Base-by-base conservation (phyloP, 129 eudicot species). In the Centrapalus pauciflorus region DNA sequence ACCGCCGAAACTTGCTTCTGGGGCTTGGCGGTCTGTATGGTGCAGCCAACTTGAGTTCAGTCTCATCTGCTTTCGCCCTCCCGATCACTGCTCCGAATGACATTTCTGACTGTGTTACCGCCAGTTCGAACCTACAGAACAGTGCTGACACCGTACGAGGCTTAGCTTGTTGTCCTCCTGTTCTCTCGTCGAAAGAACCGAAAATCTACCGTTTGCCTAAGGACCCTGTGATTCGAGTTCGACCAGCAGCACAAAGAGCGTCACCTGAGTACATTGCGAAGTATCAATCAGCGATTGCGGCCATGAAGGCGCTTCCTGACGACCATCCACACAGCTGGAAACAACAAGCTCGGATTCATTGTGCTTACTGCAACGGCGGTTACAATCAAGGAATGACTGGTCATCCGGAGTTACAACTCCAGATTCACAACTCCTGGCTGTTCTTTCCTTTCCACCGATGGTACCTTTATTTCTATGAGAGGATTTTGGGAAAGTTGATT, bases 391-490 rank as follows among this genome's bases (percentile, higher is more conserved):
- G 5, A 9, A 17, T 19, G 60, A 73, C 55, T 0, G 85, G 86
- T 2, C 67, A 10, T 16, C 78, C 80, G 0, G 56, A 69, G 0
- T 28, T 21, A 0, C 11, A 66, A 23, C 1, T 84, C 0, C 81
- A 84, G 29, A 50, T 81, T 34, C 89, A 84, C 52, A 60, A 50
- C 71, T 64, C 78, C 14, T 83, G 85, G 85, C 79, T 83, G 7
- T 83, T 83, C 66, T 83, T 67, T 14, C 89, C 89, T 0, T 83
- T 80, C 32, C 89, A 83, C 40, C 77, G 89, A 1, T 68, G 62
- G 66, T 83, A 76, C 66, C 41, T 83, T 16, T 80, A 83, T 34
- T 83, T 76, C 70, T 73, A 56, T 20, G 89, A 83, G 70, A 69
- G 32, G 12, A 83, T 80, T 0, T 33, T 80, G 63, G 85, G 89